A percentile compares a stretch with the other conserved stretches of the same genome.
Evolutionary conservation across 2,329 filamentous ascomycete genomes (phyloP).

Genomic region (Epichloe sibirici): DNA sequence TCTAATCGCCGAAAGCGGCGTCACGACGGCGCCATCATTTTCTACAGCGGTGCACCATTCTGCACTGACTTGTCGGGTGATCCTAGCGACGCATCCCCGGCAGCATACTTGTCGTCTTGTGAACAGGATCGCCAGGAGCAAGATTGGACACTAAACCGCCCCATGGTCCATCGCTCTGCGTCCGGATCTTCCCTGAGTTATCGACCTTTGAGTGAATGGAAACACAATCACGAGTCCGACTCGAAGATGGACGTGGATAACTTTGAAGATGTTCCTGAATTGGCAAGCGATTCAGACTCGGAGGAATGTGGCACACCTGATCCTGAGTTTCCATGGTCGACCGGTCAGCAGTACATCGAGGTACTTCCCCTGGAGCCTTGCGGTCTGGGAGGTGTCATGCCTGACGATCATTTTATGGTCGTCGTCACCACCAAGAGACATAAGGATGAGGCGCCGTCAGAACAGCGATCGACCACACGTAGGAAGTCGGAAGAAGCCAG

Average conservation of each 20-base stretch:
- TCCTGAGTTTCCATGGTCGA: conserved; percentile 34
- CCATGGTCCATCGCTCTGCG: conserved; percentile 24
- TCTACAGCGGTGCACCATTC: conserved; percentile 69
- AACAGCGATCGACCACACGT: neutral
- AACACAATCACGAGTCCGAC: conserved; percentile 7
- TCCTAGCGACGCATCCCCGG: conserved; percentile 33
- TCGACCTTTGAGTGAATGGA: conserved; percentile 35
- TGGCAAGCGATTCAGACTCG: conserved; percentile 22
- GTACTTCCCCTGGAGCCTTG: conserved; percentile 38
- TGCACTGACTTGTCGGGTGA: conserved; percentile 71
- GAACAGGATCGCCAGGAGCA: conserved; percentile 22
- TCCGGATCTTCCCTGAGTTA: conserved; percentile 40
- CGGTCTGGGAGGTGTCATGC: conserved; percentile 45
- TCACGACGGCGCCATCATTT: conserved; percentile 66
- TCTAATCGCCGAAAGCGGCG: conserved; percentile 40
- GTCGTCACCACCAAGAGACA: conserved; percentile 38
- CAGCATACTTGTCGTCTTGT: conserved; percentile 36
- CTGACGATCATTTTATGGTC: conserved; percentile 52
- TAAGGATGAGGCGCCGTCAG: conserved; percentile 7
- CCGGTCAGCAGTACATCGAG: conserved; percentile 26
- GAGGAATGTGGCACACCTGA: conserved; percentile 28
- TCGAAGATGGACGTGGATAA: conserved; percentile 18
- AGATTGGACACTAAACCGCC: conserved; percentile 11
- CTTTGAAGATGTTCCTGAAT: conserved; percentile 14
- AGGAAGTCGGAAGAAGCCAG: conserved; percentile 18